These are phyloP conservation scores for Crotalaria pallida DNA, from an alignment of 306 rosid genomes.

Conservation along the genomic window DNA sequence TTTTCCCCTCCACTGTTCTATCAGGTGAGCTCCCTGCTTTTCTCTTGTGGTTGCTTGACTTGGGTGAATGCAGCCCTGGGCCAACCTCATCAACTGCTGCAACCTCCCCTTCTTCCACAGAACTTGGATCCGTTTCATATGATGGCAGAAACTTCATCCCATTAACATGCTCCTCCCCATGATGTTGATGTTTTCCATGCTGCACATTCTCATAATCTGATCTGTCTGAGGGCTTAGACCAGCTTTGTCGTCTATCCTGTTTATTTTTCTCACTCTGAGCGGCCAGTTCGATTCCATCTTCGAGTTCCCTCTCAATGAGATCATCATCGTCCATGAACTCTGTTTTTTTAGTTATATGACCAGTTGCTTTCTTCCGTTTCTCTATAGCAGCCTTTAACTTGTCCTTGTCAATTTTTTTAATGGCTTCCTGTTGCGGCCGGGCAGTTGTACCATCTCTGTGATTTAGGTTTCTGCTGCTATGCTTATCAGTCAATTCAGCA, in stretches of 20 bases:
- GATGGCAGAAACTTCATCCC: constrained; percentile 28
- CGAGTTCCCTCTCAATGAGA: constrained; percentile 89
- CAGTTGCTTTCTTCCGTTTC: constrained; percentile 78
- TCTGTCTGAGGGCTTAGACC: constrained; percentile 60
- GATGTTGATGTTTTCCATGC: constrained; percentile 55
- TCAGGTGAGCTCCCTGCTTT: constrained; percentile 66
- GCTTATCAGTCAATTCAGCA: constrained; percentile 57
- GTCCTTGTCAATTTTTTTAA: constrained; percentile 73
- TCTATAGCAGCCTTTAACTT: constrained; percentile 95
- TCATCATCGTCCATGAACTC: constrained; percentile 93
- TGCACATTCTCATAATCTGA: constrained; percentile 41
- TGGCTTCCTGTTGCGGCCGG: constrained; percentile 70
- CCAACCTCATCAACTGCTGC: constrained; percentile 39
- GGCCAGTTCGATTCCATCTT: constrained; percentile 88
- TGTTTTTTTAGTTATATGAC: constrained; percentile 54
- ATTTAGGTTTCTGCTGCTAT: constrained; percentile 48
- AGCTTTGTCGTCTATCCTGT: constrained; percentile 68
- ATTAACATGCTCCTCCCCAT: constrained; percentile 45
- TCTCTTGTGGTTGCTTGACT: constrained; percentile 63
- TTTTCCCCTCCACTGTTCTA: constrained; percentile 48
- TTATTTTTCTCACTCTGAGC: constrained; percentile 67
- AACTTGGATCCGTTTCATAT: constrained; percentile 41
- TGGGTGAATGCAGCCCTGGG: constrained; percentile 54
- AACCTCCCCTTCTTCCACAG: constrained; percentile 90
- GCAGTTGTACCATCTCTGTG: constrained; percentile 40